Percentiles rank a stretch among this genome's conserved stretches.
Evolutionary conservation across 1,284 basidiomycete species (phyloP).

Genomic region (Fomitopsis palustris): DNA sequence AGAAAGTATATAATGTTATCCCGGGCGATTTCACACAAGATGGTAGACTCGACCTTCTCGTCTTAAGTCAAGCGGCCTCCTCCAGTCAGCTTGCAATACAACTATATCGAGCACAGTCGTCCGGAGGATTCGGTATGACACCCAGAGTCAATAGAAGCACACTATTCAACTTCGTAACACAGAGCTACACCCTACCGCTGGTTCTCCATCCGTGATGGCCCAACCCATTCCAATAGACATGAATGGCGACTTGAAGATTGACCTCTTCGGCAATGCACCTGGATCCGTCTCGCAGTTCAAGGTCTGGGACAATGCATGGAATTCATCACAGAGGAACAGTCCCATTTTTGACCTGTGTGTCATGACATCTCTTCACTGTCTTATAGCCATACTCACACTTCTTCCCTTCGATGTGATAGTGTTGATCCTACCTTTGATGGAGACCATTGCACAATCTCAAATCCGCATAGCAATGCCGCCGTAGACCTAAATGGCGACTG

Average conservation of each 20-base stretch:
- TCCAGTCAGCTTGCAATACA: constrained; percentile 57
- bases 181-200: constrained; percentile 42
- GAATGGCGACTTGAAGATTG: constrained; percentile 86
- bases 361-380: too few relatives aligned
- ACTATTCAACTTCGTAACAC: not conserved
- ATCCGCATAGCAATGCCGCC: constrained; percentile 94
- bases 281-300: constrained; percentile 42
- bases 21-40: constrained; percentile 93
- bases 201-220: constrained; percentile 63
- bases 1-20: constrained; percentile 72
- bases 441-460: constrained; percentile 69
- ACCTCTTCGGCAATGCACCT: constrained; percentile 71
- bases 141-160: not conserved
- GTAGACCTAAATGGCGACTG: constrained; percentile 97
- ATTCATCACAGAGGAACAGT: constrained; percentile 46
- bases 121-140: constrained; percentile 67
- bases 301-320: constrained; percentile 80
- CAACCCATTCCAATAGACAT: constrained; percentile 89
- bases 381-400: not conserved
- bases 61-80: constrained; percentile 67
- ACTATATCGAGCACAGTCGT: constrained; percentile 61
- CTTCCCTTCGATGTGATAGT: constrained; percentile 30
- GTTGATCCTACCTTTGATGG: constrained; percentile 58
- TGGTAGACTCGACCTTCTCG: constrained; percentile 85
- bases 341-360: constrained; percentile 58